Evolutionary conservation across 2,329 filamentous ascomycete species (phyloP).

Genomic region (Balansia obtecta): DNA sequence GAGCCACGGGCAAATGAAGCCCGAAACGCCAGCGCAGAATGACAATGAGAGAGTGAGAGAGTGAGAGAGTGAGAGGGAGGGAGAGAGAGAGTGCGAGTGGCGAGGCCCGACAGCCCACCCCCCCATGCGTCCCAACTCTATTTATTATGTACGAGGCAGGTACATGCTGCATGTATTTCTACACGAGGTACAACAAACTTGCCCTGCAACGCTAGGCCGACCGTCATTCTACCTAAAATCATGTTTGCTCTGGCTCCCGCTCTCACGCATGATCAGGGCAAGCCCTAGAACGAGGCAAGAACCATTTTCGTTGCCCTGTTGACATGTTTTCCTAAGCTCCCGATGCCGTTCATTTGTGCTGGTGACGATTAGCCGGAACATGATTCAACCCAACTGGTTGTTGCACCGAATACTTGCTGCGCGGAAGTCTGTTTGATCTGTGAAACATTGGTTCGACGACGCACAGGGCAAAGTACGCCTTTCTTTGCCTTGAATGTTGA

Average conservation of each 20-base stretch:
- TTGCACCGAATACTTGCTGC: not conserved
- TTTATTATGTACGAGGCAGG: not conserved
- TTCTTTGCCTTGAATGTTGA: not conserved
- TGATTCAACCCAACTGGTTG: not conserved
- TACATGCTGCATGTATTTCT: not conserved
- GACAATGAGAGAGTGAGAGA: not conserved
- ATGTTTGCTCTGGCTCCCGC: not conserved
- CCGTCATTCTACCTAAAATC: not conserved
- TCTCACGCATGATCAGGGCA: not conserved
- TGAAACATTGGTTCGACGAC: not conserved
- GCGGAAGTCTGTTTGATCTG: not conserved
- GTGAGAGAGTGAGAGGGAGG: too few relatives aligned
- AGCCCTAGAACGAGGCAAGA: not conserved
- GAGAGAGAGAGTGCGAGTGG: too few relatives aligned
- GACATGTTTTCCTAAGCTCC: too few relatives aligned
- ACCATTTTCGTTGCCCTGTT: not conserved
- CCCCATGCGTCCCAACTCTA: slow-evolving; percentile 2
- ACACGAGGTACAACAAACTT: not conserved
- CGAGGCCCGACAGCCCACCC: slow-evolving; percentile 4
- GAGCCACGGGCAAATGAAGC: slow-evolving; percentile 5
- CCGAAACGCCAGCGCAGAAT: slow-evolving; percentile 5
- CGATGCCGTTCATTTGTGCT: too few relatives aligned
- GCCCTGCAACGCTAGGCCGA: not conserved
- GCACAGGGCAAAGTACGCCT: not conserved
- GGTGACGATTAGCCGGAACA: not conserved